Base-by-base conservation (phyloP, 2,329 filamentous ascomycete genomes). In the Penicillium expansum region DNA sequence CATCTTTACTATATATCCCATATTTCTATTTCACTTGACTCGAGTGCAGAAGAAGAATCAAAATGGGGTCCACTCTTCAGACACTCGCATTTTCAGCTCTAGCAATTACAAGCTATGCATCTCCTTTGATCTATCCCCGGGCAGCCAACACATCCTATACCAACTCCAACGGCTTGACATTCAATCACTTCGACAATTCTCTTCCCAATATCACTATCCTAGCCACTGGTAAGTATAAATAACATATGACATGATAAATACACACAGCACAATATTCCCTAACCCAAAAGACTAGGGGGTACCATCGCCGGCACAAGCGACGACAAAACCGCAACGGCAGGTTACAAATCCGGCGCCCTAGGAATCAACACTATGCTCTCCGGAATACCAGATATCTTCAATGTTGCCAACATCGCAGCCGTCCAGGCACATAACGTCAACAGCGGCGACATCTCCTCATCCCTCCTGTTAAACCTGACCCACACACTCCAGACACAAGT, bases 391-490 rank as follows among this genome's bases (percentile, higher is more conserved):
- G 59, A 67, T 20, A 62, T 68, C 54, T 60, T 68, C 37, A 54
- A 66, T 20, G 56, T 68, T 30, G 65, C 65, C 57, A 70, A 70
- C 42, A 62, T 70, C 6, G 63, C 63, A 10, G 67, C 64, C 24
- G 58, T 67, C 8, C 69, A 71, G 50, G 59, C 68, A 10, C 48
- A 64, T 53, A 71, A 70, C 49, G 66, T 69, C 14, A 66, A 60
- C 56, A 69, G 66, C 56, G 54, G 55, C 22, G 65, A 67, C 52
- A 48, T 70, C 48, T 62, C 64, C 35, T 63, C 65, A 11, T 51
- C 60, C 14, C 62, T 69, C 43, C 58, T 68, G 9, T 56, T 70
- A 13, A 59, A 58, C 39, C 59, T 68, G 33, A 60, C 63, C 22
- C 60, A 65, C 39, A 59, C 52, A 16, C 54, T 68, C 18, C 51